These are phyloP conservation scores for Xerocomellus dryophilus DNA, from an alignment of 768 basidiomycete species.

Conservation along the genomic window DNA sequence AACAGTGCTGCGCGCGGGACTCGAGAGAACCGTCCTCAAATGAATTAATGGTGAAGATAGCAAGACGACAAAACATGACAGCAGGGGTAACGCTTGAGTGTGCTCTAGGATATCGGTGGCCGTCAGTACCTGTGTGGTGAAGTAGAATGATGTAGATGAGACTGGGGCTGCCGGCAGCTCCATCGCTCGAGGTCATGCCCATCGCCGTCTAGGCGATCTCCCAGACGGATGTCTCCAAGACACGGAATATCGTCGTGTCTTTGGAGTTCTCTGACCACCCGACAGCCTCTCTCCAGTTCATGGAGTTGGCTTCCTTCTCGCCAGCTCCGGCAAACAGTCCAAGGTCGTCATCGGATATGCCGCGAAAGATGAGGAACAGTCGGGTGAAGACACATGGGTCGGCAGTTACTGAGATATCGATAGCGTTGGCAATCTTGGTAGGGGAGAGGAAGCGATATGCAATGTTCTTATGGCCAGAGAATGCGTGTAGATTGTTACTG, in stretches of 20 bases:
- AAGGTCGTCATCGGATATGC: conserved; percentile 76
- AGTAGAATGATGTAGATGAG: conserved; percentile 9
- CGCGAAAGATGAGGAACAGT: conserved; percentile 83
- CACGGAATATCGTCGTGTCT: conserved; percentile 68
- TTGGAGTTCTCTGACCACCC: conserved; percentile 82
- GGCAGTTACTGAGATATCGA: conserved; percentile 80
- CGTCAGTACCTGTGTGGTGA: conserved; percentile 8
- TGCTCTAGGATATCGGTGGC: conserved; percentile 28
- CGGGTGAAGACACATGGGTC: conserved; percentile 82
- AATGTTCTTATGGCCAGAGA: conserved; percentile 78
- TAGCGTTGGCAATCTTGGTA: conserved; percentile 75
- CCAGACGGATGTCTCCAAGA: conserved; percentile 75
- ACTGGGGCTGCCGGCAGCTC: conserved; percentile 21
- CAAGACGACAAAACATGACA: conserved; percentile 21
- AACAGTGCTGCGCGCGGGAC: conserved; percentile 8
- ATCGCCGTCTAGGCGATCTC: conserved; percentile 51
- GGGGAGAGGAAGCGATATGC: conserved; percentile 87
- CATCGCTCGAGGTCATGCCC: not conserved
- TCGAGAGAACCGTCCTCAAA: conserved; percentile 4
- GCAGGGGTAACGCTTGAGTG: conserved; percentile 18
- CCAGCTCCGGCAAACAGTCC: conserved; percentile 72
- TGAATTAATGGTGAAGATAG: conserved; percentile 14
- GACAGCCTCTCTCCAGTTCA: conserved; percentile 78
- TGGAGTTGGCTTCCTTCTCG: conserved; percentile 79
- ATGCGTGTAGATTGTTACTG: conserved; percentile 75